These are phyloP conservation scores for Pseudogymnoascus sp. DNA, from an alignment of 2,329 filamentous ascomycete species.

Conservation along the genomic window DNA sequence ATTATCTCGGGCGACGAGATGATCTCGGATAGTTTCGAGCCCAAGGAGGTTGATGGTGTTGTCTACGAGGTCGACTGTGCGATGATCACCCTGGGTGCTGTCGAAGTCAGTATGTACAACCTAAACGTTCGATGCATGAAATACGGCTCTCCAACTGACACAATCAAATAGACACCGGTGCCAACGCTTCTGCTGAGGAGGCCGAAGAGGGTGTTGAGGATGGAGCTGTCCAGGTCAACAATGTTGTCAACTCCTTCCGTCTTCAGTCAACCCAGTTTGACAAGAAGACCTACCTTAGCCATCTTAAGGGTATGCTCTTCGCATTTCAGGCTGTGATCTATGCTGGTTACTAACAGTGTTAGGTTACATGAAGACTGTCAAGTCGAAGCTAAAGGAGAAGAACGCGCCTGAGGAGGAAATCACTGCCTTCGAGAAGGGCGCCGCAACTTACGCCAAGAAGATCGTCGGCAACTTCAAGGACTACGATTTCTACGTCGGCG, in stretches of 20 bases:
- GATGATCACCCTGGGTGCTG: conserved; percentile 74
- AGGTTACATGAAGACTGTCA: conserved; percentile 92
- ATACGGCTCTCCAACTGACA: conserved; percentile 14
- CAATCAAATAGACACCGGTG: conserved; percentile 63
- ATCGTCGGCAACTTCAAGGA: conserved; percentile 84
- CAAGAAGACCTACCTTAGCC: conserved; percentile 77
- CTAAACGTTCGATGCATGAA: neutral
- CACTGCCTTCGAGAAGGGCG: conserved; percentile 72
- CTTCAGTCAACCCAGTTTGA: conserved; percentile 70
- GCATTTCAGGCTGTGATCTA: conserved; percentile 4
- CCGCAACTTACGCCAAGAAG: conserved; percentile 67
- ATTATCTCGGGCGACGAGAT: conserved; percentile 86
- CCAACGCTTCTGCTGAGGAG: conserved; percentile 95
- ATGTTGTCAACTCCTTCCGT: conserved; percentile 89
- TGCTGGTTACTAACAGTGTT: conserved; percentile 15
- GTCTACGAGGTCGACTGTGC: conserved; percentile 87
- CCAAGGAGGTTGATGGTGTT: conserved; percentile 71
- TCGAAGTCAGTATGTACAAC: conserved; percentile 55
- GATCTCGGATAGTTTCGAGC: conserved; percentile 87
- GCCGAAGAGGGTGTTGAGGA: conserved; percentile 72
- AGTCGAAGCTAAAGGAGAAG: conserved; percentile 58
- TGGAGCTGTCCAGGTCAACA: conserved; percentile 67
- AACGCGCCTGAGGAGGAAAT: conserved; percentile 58
- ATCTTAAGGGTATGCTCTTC: conserved; percentile 69
- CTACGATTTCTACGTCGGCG: conserved; percentile 89